These are phyloP conservation scores for Hirschfeldia incana DNA, from an alignment of 345 rosid genomes.

Conservation along the genomic window DNA sequence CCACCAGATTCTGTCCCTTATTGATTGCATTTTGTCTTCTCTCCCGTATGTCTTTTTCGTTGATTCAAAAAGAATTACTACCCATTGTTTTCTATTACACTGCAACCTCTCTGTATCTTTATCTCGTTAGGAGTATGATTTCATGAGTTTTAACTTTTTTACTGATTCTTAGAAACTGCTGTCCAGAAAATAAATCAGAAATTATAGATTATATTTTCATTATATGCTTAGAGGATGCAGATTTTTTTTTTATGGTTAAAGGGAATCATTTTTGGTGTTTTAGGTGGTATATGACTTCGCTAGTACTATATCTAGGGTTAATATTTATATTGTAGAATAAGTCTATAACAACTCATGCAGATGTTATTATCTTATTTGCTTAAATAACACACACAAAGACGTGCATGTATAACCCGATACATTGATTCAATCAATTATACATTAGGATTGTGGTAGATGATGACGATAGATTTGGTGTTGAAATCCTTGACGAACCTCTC, in stretches of 20 bases:
- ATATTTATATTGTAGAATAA: not conserved
- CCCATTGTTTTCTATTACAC: not conserved
- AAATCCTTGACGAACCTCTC: slow-evolving; percentile 28
- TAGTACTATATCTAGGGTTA: slow-evolving; percentile 16
- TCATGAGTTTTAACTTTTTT: not conserved
- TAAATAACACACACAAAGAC: slow-evolving; percentile 1
- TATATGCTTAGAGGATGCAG: not conserved
- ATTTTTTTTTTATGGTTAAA: not conserved
- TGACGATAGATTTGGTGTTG: slow-evolving; percentile 32
- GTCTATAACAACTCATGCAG: not conserved
- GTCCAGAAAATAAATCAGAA: not conserved
- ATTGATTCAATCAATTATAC: slow-evolving; percentile 10
- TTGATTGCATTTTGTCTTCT: not conserved
- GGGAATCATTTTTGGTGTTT: not conserved
- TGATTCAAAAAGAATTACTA: not conserved
- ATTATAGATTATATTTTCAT: not conserved
- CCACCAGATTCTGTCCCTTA: not conserved
- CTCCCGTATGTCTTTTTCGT: not conserved
- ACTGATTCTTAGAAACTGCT: not conserved
- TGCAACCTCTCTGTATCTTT: not conserved
- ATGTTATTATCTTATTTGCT: not conserved
- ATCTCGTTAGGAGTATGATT: not conserved
- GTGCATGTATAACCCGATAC: slow-evolving; percentile 24
- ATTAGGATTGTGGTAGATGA: slow-evolving; percentile 38
- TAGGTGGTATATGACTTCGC: not conserved